Base-by-base conservation (phyloP, 176 grass and related monocot species). In the Raddia distichophylla region DNA sequence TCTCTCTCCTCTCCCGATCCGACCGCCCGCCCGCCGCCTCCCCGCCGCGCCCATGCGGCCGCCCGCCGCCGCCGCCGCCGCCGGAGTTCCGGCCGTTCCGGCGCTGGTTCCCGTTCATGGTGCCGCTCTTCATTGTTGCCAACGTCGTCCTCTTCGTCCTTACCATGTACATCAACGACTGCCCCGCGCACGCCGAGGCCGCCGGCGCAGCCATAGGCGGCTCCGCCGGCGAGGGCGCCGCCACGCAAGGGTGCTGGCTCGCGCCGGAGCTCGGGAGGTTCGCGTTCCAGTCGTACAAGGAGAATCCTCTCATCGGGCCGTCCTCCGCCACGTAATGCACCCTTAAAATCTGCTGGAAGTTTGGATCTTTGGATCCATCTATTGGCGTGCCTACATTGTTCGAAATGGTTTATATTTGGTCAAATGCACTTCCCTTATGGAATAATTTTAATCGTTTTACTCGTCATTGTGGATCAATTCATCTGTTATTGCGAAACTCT, bases 141-240 rank as follows among this genome's bases (percentile, higher is more conserved):
- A 91, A 95, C 68, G 15, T 91, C 43, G 89, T 42, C 15, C 63
- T 95, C 60, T 99, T 99, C 91, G 67, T 89, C 10, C 78, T 91
- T 75, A 88, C 91, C 34, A 95, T 99, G 96, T 99, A 93, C 91
- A 34, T 88, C 42, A 99, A 99, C 76, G 86, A 99, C 71, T 99
- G 96, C 80, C 96, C 96, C 64, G 66, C 65, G 33, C 88, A 84
- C 58, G 59, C 43, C 65, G 57, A 56, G 40, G 60, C 15, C 77
- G 34, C 85, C 64, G 72, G 79, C 56, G 52, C 43, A 14, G 92
- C 74, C 59, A 90, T 89, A 18, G 82, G 84, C 54, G 89, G 83
- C 49, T 74, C 88, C 53, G 50, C 52, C 44, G 79, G 80, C 14
- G 55, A 52, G 76, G 68, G 63, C 44, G 65, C 66, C 71, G 69